Conservation (phyloP, 176 grass and related monocot species). For the Saccharum officinarum region DNA sequence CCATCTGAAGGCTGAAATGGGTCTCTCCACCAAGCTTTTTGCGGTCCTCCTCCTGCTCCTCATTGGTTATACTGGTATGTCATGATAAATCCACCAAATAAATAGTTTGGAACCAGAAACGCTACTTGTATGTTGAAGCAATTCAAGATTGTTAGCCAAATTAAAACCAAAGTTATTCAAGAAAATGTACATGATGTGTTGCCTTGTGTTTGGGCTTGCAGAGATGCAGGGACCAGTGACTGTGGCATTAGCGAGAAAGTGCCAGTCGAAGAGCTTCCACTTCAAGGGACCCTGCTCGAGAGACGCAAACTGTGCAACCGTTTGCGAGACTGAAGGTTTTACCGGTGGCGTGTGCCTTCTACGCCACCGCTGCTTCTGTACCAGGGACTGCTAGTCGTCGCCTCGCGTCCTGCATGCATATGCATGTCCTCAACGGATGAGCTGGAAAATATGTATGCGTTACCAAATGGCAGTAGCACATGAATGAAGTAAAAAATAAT, state of each 20-base stretch:
- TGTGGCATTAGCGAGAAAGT: no score
- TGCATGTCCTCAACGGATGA: no score
- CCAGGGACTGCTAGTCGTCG: conserved; percentile 19
- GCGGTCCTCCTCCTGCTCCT: background rate
- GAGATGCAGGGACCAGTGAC: no score
- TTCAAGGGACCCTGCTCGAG: conserved; percentile 40
- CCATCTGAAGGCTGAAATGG: background rate
- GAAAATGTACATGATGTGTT: no score
- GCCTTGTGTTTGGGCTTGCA: no score
- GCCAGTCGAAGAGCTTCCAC: conserved; percentile 10
- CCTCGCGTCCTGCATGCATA: background rate
- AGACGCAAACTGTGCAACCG: conserved; percentile 35
- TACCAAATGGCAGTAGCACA: background rate
- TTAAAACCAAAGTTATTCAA: no score
- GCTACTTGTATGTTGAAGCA: no score
- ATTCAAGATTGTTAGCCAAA: no score
- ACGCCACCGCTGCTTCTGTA: conserved; percentile 47
- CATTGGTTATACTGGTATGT: background rate
- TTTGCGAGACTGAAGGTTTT: conserved; percentile 59
- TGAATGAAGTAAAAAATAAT: no score
- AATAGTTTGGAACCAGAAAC: no score
- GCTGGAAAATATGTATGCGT: background rate
- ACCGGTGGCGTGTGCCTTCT: conserved; percentile 34
- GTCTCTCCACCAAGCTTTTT: conserved; percentile 11
- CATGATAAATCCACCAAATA: background rate